Evolutionary conservation across 2,329 filamentous ascomycete species (phyloP).

Genomic region (Leptodontidium sp.): DNA sequence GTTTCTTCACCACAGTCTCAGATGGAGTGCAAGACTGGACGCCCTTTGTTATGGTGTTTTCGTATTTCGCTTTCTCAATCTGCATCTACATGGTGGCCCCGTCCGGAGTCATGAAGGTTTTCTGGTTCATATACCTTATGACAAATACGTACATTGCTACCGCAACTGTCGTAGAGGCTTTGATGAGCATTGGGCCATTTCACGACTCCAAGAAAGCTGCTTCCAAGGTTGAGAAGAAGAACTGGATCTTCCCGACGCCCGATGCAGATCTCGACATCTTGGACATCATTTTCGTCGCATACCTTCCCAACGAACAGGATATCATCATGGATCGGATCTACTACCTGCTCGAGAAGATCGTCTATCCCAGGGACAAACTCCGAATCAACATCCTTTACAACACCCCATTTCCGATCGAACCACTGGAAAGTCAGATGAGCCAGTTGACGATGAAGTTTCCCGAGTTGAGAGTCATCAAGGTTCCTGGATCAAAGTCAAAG

Average conservation of each 20-base stretch:
- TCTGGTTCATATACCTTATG: slow-evolving; percentile 55
- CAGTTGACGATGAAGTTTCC: not conserved
- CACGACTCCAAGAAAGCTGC: slow-evolving; percentile 37
- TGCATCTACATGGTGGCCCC: slow-evolving; percentile 52
- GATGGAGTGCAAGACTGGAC: not conserved
- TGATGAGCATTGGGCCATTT: not conserved
- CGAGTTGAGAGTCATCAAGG: not conserved
- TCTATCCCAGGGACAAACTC: not conserved
- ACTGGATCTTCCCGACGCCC: slow-evolving; percentile 52
- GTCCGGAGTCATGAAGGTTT: slow-evolving; percentile 49
- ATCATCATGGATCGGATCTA: slow-evolving; percentile 57
- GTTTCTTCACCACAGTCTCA: not conserved
- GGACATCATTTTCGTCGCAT: slow-evolving; percentile 58
- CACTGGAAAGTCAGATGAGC: not conserved
- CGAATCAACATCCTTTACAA: not conserved
- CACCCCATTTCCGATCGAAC: not conserved
- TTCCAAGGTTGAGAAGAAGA: slow-evolving; percentile 49
- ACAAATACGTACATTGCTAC: slow-evolving; percentile 55
- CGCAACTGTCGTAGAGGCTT: slow-evolving; percentile 42
- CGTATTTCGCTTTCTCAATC: slow-evolving; percentile 53
- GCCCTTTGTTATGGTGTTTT: slow-evolving; percentile 51
- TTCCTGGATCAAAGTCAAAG: not conserved
- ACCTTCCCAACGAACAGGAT: slow-evolving; percentile 59
- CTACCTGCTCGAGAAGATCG: slow-evolving; percentile 55
- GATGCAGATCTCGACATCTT: slow-evolving; percentile 52